Percentiles rank a stretch among this genome's conserved stretches.
Conservation (phyloP, 1,139 yeast species). For the Sugiyamaella paludigena region DNA sequence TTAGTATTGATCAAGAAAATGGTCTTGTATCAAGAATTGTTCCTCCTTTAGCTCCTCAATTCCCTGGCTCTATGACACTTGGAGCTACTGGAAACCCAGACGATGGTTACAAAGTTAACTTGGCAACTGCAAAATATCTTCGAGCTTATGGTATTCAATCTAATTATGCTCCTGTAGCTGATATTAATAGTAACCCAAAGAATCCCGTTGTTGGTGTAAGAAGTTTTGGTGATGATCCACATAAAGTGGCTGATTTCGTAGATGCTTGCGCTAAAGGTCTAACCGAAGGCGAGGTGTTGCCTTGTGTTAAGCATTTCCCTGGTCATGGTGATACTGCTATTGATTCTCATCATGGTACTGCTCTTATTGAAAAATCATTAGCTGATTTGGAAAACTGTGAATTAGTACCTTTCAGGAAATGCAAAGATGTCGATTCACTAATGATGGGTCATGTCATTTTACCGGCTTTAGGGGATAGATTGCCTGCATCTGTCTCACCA, state of each 20-base stretch:
- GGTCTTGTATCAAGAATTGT: slow-evolving; percentile 42
- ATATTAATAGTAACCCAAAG: slow-evolving; percentile 53
- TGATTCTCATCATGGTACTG: slow-evolving; percentile 53
- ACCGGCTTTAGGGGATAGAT: slow-evolving; percentile 51
- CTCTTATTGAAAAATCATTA: slow-evolving; percentile 53
- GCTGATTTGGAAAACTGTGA: slow-evolving; percentile 50
- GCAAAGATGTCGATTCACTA: slow-evolving; percentile 52
- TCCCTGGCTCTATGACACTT: slow-evolving; percentile 60
- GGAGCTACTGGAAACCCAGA: slow-evolving; percentile 53
- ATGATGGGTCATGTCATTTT: slow-evolving; percentile 60
- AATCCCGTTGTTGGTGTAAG: slow-evolving; percentile 57
- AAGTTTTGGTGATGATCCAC: slow-evolving; percentile 55
- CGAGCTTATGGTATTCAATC: slow-evolving; percentile 52
- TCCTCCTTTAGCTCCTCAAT: slow-evolving; percentile 37
- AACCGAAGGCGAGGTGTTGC: slow-evolving; percentile 51
- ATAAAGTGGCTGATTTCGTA: slow-evolving; percentile 53
- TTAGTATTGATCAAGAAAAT: slow-evolving; percentile 43
- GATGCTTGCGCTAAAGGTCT: slow-evolving; percentile 51
- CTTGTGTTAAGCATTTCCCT: slow-evolving; percentile 60
- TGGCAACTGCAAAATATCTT: slow-evolving; percentile 52
- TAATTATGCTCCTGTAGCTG: slow-evolving; percentile 57
- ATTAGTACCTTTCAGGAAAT: slow-evolving; percentile 49
- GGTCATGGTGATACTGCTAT: slow-evolving; percentile 60
- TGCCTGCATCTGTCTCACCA: slow-evolving; percentile 59
- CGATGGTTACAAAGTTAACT: slow-evolving; percentile 48